Evolutionary conservation across 2,329 filamentous ascomycete species (phyloP).

Genomic region (Alternaria sp.): DNA sequence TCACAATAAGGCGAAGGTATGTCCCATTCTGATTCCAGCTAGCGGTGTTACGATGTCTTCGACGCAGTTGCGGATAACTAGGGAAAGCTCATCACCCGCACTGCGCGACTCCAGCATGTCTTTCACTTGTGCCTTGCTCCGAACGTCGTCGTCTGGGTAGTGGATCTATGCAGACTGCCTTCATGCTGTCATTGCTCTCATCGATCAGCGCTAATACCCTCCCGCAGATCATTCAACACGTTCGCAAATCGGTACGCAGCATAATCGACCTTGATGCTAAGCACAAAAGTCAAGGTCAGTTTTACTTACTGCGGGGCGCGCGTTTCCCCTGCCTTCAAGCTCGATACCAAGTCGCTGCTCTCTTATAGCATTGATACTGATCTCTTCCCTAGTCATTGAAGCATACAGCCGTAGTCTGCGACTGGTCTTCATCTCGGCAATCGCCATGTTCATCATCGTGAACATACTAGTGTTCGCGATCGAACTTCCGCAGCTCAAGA

Average conservation of each 20-base stretch:
- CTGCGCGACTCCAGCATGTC: background rate
- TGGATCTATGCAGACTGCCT: background rate
- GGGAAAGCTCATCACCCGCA: background rate
- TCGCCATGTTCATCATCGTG: constrained; percentile 56
- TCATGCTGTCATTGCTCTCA: background rate
- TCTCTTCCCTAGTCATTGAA: constrained; percentile 39
- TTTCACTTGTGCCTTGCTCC: background rate
- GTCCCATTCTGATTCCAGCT: background rate
- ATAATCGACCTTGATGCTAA: constrained; percentile 54
- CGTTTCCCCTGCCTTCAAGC: background rate
- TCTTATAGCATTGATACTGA: constrained; percentile 32
- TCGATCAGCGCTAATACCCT: constrained; percentile 4
- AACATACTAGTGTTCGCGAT: constrained; percentile 60
- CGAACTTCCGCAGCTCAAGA: constrained; percentile 57
- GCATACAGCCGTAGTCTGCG: constrained; percentile 49
- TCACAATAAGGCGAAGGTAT: constrained; percentile 60
- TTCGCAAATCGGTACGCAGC: constrained; percentile 58
- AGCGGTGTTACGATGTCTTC: background rate
- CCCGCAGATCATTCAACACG: constrained; percentile 52
- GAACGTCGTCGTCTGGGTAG: background rate
- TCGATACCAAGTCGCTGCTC: background rate
- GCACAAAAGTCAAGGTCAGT: constrained; percentile 56
- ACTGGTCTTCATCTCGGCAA: constrained; percentile 53
- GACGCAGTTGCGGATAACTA: background rate
- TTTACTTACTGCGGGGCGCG: background rate